Conservation (phyloP, 768 basidiomycete genomes). For the Boletus rubropictus region DNA sequence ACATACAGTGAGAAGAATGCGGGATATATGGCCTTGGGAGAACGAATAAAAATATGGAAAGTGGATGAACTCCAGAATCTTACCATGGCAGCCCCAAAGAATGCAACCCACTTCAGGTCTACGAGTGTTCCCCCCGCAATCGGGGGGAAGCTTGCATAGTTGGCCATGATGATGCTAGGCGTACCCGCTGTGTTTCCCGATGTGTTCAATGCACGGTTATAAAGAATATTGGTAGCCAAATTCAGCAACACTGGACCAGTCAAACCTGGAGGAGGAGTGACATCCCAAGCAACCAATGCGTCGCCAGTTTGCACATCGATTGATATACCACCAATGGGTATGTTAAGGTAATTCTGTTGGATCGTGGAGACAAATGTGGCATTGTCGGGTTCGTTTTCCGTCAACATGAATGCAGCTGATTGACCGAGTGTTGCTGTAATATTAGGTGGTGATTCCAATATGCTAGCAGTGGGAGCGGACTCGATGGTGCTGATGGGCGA, state of each 20-base stretch:
- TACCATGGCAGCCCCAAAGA: conserved; percentile 72
- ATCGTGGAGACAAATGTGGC: conserved; percentile 54
- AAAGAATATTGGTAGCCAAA: conserved; percentile 60
- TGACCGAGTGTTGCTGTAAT: conserved; percentile 43
- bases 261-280: conserved; percentile 49
- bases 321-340: conserved; percentile 67
- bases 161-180: conserved; percentile 52
- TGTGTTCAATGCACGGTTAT: conserved; percentile 54
- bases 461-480: conserved; percentile 29
- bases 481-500: conserved; percentile 36
- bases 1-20: conserved; percentile 80
- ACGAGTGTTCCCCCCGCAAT: conserved; percentile 50
- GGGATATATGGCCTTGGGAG: conserved; percentile 60
- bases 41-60: neutral
- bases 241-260: conserved; percentile 61
- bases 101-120: conserved; percentile 68
- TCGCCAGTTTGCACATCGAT: conserved; percentile 45
- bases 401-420: conserved; percentile 31
- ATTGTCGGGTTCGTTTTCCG: conserved; percentile 47
- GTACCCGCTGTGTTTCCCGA: conserved; percentile 34
- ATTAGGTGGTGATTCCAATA: conserved; percentile 52
- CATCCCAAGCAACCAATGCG: conserved; percentile 69
- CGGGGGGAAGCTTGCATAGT: conserved; percentile 53
- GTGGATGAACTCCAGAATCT: conserved; percentile 2
- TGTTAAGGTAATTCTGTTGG: conserved; percentile 43